Evolutionary conservation across 208 protist genomes (phyloP).

Genomic region (Leishmania arabica): DNA sequence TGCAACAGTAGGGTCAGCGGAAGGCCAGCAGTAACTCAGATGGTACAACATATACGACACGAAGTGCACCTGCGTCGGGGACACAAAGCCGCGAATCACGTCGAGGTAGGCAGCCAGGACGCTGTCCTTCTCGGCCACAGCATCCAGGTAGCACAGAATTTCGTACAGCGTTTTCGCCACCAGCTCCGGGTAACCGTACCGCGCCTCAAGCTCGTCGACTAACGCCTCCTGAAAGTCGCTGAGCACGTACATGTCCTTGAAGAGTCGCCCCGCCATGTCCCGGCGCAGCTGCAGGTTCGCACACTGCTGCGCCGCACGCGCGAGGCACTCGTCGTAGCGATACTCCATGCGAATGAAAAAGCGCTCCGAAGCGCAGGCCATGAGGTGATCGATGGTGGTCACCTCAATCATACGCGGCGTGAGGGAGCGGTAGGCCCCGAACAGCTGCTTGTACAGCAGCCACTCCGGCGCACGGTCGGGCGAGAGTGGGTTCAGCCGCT

Average conservation of each 20-base stretch:
- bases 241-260: conserved; percentile 77
- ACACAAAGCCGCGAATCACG: conserved; percentile 81
- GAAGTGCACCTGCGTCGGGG: conserved; percentile 85
- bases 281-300: conserved; percentile 70
- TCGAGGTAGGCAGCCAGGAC: conserved; percentile 76
- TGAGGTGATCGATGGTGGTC: conserved; percentile 82
- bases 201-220: conserved; percentile 84
- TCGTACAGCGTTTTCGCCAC: conserved; percentile 90
- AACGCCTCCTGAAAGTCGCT: conserved; percentile 89
- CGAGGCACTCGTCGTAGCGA: conserved; percentile 70
- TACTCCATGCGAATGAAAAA: conserved; percentile 81
- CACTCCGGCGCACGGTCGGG: conserved; percentile 88
- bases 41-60: conserved; percentile 82
- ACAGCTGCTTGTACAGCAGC: conserved; percentile 78
- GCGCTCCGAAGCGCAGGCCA: conserved; percentile 72
- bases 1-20: conserved; percentile 60
- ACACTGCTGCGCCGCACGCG: conserved; percentile 57
- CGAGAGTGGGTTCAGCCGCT: conserved; percentile 82
- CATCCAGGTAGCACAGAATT: conserved; percentile 89
- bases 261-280: conserved; percentile 76
- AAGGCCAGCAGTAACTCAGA: conserved; percentile 85
- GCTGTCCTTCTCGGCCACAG: conserved; percentile 46
- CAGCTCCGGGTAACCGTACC: conserved; percentile 86
- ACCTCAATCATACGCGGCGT: conserved; percentile 84
- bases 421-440: conserved; percentile 75